phyloP scores from a whole-genome alignment of 208 protist species.

The Leishmania amazonensis region DNA sequence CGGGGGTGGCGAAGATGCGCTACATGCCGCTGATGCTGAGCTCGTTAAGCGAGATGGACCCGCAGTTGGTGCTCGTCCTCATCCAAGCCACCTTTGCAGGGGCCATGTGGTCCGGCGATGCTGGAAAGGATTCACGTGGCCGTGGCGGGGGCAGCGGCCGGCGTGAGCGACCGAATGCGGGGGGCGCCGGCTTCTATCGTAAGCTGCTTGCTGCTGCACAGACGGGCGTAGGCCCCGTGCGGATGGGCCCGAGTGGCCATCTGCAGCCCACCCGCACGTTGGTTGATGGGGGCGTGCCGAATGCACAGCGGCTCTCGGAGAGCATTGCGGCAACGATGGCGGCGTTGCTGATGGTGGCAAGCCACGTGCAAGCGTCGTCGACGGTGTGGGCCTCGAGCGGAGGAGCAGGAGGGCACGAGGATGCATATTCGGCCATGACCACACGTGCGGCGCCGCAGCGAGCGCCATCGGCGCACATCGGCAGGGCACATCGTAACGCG shows the following conservation, averaged over 20 bases:
- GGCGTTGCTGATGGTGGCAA: constrained; percentile 15
- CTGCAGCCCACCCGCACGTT: background rate
- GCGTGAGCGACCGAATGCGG: background rate
- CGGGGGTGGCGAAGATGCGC: background rate
- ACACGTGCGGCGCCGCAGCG: background rate
- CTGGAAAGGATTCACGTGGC: background rate
- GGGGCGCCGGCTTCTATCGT: background rate
- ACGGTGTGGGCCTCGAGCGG: constrained; percentile 10
- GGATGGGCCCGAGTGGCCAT: background rate
- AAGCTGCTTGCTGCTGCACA: background rate
- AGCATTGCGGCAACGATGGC: constrained; percentile 1
- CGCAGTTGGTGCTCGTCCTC: constrained; percentile 5
- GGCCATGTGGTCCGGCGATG: background rate
- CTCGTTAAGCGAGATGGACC: constrained; percentile 19
- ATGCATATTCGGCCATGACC: background rate
- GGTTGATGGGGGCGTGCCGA: background rate
- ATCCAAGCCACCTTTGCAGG: constrained; percentile 8
- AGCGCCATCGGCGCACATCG: background rate
- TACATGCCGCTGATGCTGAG: constrained; percentile 15
- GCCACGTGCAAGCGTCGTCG: constrained; percentile 18
- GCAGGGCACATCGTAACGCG: background rate
- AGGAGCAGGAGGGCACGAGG: background rate
- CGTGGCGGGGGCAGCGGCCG: background rate
- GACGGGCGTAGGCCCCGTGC: background rate
- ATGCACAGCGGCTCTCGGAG: background rate